Percentiles rank a stretch among this genome's conserved stretches.
These are phyloP conservation scores for Fusarium sp. DNA, from an alignment of 2,329 filamentous ascomycete genomes.

Conservation along the genomic window DNA sequence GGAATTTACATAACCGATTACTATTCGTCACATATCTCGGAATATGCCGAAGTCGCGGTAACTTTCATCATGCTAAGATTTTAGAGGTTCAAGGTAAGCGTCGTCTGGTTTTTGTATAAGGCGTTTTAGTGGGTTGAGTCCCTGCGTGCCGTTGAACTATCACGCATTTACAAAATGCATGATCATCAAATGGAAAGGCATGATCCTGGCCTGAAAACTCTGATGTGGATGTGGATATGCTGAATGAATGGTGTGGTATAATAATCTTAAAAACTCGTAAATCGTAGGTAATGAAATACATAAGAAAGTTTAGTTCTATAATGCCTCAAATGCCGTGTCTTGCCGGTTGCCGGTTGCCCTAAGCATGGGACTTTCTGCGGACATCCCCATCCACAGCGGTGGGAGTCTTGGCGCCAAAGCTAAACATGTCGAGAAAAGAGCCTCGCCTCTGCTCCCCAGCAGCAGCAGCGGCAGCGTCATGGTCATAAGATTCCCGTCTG, in stretches of 20 bases:
- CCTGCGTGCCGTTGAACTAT: no score
- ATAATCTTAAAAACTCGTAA: not conserved
- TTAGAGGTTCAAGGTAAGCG: no score
- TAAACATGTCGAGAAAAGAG: slow-evolving; percentile 35
- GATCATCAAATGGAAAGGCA: not conserved
- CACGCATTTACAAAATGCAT: slow-evolving; percentile 2
- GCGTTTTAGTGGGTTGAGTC: no score
- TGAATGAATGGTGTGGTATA: slow-evolving; percentile 3
- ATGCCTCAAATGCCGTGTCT: not conserved
- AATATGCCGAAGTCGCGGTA: no score
- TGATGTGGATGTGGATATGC: not conserved
- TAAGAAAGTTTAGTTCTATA: slow-evolving; percentile 9
- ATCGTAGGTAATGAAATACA: slow-evolving; percentile 12
- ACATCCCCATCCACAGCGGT: slow-evolving; percentile 15
- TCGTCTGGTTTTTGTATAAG: no score
- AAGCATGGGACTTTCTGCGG: slow-evolving; percentile 34
- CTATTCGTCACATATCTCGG: no score
- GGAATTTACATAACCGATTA: no score
- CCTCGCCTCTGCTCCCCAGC: slow-evolving; percentile 23
- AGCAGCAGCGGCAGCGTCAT: slow-evolving; percentile 2
- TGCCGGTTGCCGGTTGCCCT: not conserved
- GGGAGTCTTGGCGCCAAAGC: slow-evolving; percentile 26
- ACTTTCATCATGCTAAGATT: no score
- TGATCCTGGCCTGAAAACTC: not conserved
- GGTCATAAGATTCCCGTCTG: slow-evolving; percentile 27